Evolutionary conservation across 225 moss, liverwort and hornwort species (phyloP), one percentile per base, ranked within the genome.

Genomic region (Takakia lepidozioides): DNA sequence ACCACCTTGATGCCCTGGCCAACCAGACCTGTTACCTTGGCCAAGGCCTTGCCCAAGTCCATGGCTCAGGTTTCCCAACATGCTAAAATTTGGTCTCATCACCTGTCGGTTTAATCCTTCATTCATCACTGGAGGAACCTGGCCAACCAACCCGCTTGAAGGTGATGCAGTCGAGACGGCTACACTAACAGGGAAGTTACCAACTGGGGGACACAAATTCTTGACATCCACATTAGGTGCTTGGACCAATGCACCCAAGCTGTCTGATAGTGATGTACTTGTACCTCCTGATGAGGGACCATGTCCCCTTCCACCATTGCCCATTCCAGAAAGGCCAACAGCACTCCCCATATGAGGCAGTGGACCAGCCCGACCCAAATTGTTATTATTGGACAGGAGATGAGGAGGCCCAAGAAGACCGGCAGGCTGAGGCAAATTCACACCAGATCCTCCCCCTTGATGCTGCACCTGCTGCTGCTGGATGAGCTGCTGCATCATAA

Each of bases 401-500:
- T 81, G 76, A n/a, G 75, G 41, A 1, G 68, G 26, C 1, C 42
- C 44, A 38, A 81, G 51, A 32, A 61, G 59, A 25, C 71, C 76
- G 32, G 68, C 48, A 10, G 59, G 52, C 39, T 70, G 81, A n/a
- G 68, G 49, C 61, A 76, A 59, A 29, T 45, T 76, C 43, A 66
- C 52, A 7, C 66, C 57, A 14, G 62, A 17, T 2, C 56, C 72
- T 20, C 62, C 68, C 32, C 68, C 62, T 52, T 68, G 72, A 39
- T 68, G 56, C 48, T 58, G 41, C n/a, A 56, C 51, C 42, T 73
- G 55, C 19, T 63, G 68, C 40, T 81, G 76, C 51, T 76, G n/a
- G 7, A 64, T 58, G 19, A n/a, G n/a, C n/a, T 73, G n/a, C n/a
- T n/a, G 76, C 63, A 81, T 69, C 66, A 81, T 27, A 46, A 76